These are phyloP conservation scores for Diutina ranongensis DNA, from an alignment of 1,139 yeast species.

Conservation along the genomic window DNA sequence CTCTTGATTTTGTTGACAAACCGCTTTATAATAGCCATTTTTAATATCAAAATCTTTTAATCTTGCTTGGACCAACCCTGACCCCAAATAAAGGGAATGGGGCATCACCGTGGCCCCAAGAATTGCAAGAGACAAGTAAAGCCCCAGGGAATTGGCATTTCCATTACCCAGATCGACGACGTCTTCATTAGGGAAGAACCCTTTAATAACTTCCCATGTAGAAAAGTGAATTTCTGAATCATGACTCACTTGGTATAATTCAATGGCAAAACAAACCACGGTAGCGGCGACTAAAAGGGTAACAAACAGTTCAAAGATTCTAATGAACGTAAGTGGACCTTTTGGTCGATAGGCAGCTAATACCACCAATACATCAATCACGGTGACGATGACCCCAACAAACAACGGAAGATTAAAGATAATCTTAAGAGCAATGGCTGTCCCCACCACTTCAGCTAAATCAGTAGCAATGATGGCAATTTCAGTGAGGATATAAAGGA, in stretches of 20 bases:
- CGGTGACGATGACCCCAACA: slow-evolving; percentile 11
- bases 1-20: background rate
- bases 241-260: slow-evolving; percentile 37
- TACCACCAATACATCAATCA: slow-evolving; percentile 32
- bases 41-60: slow-evolving; percentile 68
- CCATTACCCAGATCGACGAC: slow-evolving; percentile 49
- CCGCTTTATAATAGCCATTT: slow-evolving; percentile 35
- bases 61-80: slow-evolving; percentile 88
- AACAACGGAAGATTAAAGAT: slow-evolving; percentile 11
- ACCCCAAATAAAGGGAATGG: slow-evolving; percentile 82
- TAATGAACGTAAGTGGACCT: slow-evolving; percentile 65
- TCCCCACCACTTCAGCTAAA: slow-evolving; percentile 13
- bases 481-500: slow-evolving; percentile 68
- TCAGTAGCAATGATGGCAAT: slow-evolving; percentile 39
- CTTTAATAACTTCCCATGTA: slow-evolving; percentile 45
- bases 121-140: slow-evolving; percentile 80
- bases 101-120: slow-evolving; percentile 99
- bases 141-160: slow-evolving; percentile 9
- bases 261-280: slow-evolving; percentile 74
- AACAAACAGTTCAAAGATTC: slow-evolving; percentile 78
- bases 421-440: slow-evolving; percentile 12
- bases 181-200: slow-evolving; percentile 68
- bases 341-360: slow-evolving; percentile 84
- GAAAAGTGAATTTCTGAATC: slow-evolving; percentile 29
- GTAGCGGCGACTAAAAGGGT: slow-evolving; percentile 69